Conservation (phyloP, 805 yeast species). For the Nakazawaea ernobii region DNA sequence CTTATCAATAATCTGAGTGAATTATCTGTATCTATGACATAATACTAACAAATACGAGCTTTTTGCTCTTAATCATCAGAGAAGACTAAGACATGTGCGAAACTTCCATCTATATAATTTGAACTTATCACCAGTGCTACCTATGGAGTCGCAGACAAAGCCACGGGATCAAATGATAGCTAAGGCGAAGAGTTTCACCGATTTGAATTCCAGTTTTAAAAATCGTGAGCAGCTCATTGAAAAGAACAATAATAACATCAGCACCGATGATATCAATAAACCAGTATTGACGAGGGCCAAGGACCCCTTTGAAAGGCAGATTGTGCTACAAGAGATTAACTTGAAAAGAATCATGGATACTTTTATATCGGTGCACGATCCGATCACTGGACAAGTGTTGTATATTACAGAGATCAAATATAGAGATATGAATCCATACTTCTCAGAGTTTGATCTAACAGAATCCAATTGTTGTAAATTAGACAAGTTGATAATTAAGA, state of each 20-base stretch:
- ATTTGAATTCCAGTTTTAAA: conserved; percentile 3
- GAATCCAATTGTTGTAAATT: conserved; percentile 7
- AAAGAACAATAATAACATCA: not conserved
- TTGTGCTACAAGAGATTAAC: conserved; percentile 23
- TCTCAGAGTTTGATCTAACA: conserved; percentile 22
- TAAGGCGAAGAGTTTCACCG: conserved; percentile 7
- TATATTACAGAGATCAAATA: conserved; percentile 29
- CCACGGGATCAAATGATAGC: not conserved
- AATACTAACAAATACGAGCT: not conserved
- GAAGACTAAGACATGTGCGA: conserved; percentile 6
- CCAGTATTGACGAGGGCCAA: conserved; percentile 1
- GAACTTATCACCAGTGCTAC: not conserved
- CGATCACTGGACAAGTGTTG: conserved; percentile 21
- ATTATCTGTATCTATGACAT: not conserved
- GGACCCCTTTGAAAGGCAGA: conserved; percentile 22
- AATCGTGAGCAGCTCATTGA: not conserved
- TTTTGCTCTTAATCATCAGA: not conserved
- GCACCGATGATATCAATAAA: not conserved
- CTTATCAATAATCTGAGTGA: no score
- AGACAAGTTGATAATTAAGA: conserved; percentile 13
- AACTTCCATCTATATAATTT: conserved; percentile 5
- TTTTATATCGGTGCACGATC: conserved; percentile 30
- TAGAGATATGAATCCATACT: conserved; percentile 22
- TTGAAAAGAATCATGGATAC: conserved; percentile 23
- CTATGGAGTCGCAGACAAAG: no score